Conservation (phyloP, 106 monocot species). For the Dendrobium huoshanense region DNA sequence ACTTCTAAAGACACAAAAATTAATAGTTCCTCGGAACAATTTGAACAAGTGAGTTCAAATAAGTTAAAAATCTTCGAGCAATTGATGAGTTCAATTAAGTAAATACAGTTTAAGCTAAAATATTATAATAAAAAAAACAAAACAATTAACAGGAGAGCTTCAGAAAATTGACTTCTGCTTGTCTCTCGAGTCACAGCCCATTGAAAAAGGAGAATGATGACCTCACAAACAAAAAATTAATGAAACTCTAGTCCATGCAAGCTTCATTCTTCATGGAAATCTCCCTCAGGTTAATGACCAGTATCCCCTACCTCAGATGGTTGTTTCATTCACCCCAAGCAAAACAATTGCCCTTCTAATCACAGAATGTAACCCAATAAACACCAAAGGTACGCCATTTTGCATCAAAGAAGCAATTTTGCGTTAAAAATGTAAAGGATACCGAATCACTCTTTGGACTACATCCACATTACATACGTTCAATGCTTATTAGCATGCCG, state of each 20-base stretch:
- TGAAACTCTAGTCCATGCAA: not conserved
- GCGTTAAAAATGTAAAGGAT: not conserved
- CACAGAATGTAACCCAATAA: not conserved
- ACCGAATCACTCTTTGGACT: not conserved
- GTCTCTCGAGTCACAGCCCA: not conserved
- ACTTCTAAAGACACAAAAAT: too few species aligned
- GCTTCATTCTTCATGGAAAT: not conserved
- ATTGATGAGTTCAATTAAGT: not conserved
- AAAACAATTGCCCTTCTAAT: not conserved
- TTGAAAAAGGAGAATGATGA: not conserved
- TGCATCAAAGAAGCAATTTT: constrained; percentile 6
- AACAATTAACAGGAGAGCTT: not conserved
- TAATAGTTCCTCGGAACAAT: too few species aligned
- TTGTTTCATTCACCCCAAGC: not conserved
- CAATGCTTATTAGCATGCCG: not conserved
- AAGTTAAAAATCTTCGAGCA: not conserved
- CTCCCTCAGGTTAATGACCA: not conserved
- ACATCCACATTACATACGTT: not conserved
- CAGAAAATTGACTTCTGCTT: not conserved
- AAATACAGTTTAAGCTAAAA: not conserved
- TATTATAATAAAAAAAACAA: not conserved
- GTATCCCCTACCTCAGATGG: not conserved
- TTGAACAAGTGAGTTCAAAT: too few species aligned
- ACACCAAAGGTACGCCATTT: not conserved
- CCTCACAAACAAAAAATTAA: not conserved